Conservation (phyloP, 768 basidiomycete species). For the Lyophyllum decastes region DNA sequence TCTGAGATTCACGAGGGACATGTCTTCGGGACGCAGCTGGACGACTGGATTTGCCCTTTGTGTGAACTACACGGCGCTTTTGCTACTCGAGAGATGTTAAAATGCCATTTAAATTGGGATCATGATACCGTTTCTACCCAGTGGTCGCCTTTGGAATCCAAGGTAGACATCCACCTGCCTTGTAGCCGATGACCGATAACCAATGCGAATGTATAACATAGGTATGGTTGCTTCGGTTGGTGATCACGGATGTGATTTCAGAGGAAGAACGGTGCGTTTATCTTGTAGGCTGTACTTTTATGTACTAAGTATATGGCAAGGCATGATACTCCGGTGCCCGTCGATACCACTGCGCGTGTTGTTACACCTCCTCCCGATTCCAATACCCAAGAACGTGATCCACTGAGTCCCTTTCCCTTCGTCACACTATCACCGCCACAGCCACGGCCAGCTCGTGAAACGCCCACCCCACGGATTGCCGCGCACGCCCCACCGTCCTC, state of each 20-base stretch:
- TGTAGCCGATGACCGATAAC: not conserved
- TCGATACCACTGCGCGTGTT: not conserved
- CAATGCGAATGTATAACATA: not conserved
- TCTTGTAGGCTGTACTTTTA: not conserved
- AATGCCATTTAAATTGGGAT: constrained; percentile 50
- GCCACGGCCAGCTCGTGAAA: not conserved
- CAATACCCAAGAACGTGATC: not conserved
- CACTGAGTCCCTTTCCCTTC: constrained; percentile 11
- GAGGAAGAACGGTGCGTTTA: not conserved
- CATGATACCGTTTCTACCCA: constrained; percentile 39
- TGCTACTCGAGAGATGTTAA: constrained; percentile 40
- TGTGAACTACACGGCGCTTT: constrained; percentile 50
- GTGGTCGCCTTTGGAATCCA: constrained; percentile 34
- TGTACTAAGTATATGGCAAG: not conserved
- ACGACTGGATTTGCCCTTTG: constrained; percentile 52
- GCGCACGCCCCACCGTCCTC: not conserved
- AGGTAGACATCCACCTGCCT: constrained; percentile 13
- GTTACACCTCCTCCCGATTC: not conserved
- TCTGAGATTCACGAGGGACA: constrained; percentile 24
- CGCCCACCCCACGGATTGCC: not conserved
- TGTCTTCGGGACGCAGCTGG: constrained; percentile 27
- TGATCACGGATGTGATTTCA: not conserved
- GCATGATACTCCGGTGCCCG: not conserved
- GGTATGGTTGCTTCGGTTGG: constrained; percentile 11
- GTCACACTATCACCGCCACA: constrained; percentile 13